phyloP scores from a whole-genome alignment of 495 filamentous ascomycete genomes.

The Physcia stellaris region DNA sequence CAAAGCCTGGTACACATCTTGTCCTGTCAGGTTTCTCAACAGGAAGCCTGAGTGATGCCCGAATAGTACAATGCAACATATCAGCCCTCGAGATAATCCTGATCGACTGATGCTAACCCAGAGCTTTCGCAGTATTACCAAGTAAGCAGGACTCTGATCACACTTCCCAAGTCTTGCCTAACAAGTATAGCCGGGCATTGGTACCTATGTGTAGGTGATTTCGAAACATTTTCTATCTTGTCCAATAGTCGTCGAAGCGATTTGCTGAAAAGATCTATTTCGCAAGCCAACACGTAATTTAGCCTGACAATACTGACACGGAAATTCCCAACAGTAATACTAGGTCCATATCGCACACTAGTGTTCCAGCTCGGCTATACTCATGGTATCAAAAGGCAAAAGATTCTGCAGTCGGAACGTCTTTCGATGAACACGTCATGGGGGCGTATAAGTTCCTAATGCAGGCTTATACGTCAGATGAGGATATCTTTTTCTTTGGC shows the following conservation, averaged over 20 bases:
- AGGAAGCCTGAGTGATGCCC: too few species aligned
- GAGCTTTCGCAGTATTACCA: slow-evolving; percentile 73
- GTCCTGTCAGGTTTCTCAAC: too few species aligned
- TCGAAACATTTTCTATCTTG: neutral
- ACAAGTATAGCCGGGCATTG: slow-evolving; percentile 56
- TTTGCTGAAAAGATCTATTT: neutral
- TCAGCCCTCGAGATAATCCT: too few species aligned
- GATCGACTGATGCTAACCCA: too few species aligned
- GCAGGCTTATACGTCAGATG: slow-evolving; percentile 71
- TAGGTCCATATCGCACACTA: slow-evolving; percentile 51
- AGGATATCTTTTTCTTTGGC: slow-evolving; percentile 72
- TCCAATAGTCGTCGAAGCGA: neutral
- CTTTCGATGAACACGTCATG: slow-evolving; percentile 57
- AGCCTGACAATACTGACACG: slow-evolving; percentile 70
- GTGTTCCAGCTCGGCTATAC: slow-evolving; percentile 46
- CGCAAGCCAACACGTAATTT: slow-evolving; percentile 7
- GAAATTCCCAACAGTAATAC: slow-evolving; percentile 32
- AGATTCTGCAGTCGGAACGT: slow-evolving; percentile 71
- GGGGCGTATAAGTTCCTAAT: slow-evolving; percentile 74
- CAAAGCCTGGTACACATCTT: too few species aligned
- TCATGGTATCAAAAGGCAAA: slow-evolving; percentile 74
- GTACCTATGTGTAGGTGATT: slow-evolving; percentile 84
- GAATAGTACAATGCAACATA: too few species aligned
- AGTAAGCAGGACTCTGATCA: slow-evolving; percentile 1
- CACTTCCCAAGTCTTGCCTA: slow-evolving; percentile 12